These are phyloP conservation scores for Narthecium ossifragum DNA, from an alignment of 106 monocot genomes.

Conservation along the genomic window DNA sequence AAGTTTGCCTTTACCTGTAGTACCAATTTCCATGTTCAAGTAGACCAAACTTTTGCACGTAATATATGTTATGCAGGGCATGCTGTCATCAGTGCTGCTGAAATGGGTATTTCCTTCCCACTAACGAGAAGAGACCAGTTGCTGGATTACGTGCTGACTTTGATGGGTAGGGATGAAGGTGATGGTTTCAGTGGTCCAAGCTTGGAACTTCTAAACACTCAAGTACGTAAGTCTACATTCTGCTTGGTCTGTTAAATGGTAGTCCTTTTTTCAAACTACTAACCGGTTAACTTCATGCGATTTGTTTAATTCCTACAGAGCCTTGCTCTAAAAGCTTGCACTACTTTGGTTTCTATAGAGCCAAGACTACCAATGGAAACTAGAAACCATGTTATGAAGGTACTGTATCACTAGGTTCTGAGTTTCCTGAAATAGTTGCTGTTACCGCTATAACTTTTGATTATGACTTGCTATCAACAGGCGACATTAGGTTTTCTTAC, in stretches of 20 bases:
- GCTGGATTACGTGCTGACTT: slow-evolving; percentile 86
- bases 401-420: slow-evolving; percentile 6
- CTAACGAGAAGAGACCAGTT: slow-evolving; percentile 85
- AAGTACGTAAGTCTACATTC: slow-evolving; percentile 63
- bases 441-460: background rate
- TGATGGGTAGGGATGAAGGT: slow-evolving; percentile 90
- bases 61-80: slow-evolving; percentile 33
- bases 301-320: too few relatives aligned
- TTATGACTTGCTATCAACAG: slow-evolving; percentile 25
- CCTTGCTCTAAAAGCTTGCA: slow-evolving; percentile 90
- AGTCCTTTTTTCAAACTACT: background rate
- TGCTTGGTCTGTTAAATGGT: too few relatives aligned
- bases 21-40: too few relatives aligned
- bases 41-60: too few relatives aligned
- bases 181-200: slow-evolving; percentile 57
- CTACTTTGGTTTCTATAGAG: slow-evolving; percentile 90
- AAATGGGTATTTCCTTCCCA: slow-evolving; percentile 85
- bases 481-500: slow-evolving; percentile 85
- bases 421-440: background rate
- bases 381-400: slow-evolving; percentile 93
- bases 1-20: too few relatives aligned
- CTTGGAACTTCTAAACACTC: slow-evolving; percentile 76
- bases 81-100: slow-evolving; percentile 89
- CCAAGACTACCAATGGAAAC: slow-evolving; percentile 88
- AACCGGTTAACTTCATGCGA: too few relatives aligned